Base-by-base conservation (phyloP, 2,329 filamentous ascomycete species). In the Paecilomyces sp. region DNA sequence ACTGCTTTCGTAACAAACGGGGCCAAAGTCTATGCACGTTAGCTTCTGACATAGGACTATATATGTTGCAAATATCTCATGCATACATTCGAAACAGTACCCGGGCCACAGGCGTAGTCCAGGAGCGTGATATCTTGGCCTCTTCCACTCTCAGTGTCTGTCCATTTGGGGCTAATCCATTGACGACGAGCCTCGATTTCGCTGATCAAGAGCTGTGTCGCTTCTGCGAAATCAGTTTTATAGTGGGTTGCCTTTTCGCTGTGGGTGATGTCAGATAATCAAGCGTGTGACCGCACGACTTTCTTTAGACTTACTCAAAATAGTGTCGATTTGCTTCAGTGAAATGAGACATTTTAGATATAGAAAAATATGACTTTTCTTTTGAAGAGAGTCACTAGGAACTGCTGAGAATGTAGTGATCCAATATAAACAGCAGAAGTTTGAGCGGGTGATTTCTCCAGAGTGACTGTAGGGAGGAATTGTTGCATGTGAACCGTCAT, bases 31-130 rank as follows among this genome's bases (percentile, higher is more conserved):
- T 87, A 57, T 36, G 61, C 66, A 57, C 25, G 15, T 53, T 51
- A 41, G 31, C 33, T n/a, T 57, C 41, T 47, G 7, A 33, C 34
- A 31, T 50, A 13, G 41, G 57, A 55, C 24, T 50, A 8, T 28
- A 33, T 2, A 58, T 28, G n/a, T 30, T 28, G 56, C 60, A 22
- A 18, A 22, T 47, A 18, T 47, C 6, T n/a, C 15, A 30, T 22
- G 74, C 80, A 65, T 69, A 88, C 87, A 71, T 82, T 80, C 12
- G 87, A 88, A 63, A 90, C 78, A 58, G 84, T 73, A 1, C 88
- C 88, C 5, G 87, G 87, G 8, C 89, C 89, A 68, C 89, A 92
- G 15, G 89, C 89, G 72, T 92, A 92, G 70, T 92, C 89, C 1
- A 92, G 77, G 22, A 91, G 74, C 54, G 82, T 81, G 51, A 85